Conservation (phyloP, 768 basidiomycete species). For the Roridomyces roridus region DNA sequence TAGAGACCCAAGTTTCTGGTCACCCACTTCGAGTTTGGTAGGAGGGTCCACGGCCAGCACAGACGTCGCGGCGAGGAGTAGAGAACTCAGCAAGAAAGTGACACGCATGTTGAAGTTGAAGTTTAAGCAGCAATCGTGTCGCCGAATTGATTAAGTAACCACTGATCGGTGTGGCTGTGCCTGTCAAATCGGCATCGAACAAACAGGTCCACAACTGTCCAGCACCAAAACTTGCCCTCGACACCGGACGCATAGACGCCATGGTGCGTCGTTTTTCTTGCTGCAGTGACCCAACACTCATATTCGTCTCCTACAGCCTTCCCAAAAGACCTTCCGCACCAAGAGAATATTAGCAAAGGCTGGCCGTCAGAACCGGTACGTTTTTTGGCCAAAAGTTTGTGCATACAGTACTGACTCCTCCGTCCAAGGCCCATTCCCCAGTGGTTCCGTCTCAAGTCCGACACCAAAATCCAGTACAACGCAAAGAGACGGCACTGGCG, state of each 20-base stretch:
- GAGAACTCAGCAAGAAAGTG: constrained; percentile 50
- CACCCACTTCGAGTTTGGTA: constrained; percentile 38
- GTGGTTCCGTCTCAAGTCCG: constrained; percentile 98
- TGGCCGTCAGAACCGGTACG: constrained; percentile 91
- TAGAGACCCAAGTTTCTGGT: no score
- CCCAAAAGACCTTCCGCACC: constrained; percentile 97
- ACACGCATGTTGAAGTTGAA: constrained; percentile 56
- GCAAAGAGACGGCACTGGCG: constrained; percentile 99
- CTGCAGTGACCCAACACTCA: neutral
- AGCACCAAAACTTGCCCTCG: constrained; percentile 33
- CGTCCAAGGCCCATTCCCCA: constrained; percentile 96
- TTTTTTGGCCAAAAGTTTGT: no score
- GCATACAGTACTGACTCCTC: no score
- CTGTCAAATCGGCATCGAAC: neutral
- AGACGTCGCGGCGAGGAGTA: constrained; percentile 50
- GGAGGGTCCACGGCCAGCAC: constrained; percentile 57
- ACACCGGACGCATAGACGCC: constrained; percentile 34
- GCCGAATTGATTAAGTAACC: neutral
- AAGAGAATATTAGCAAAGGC: constrained; percentile 98
- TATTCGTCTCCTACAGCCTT: constrained; percentile 78
- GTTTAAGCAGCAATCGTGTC: neutral
- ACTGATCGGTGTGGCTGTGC: neutral
- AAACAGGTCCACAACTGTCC: constrained; percentile 45
- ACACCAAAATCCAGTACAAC: constrained; percentile 96
- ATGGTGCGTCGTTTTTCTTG: constrained; percentile 49